These are phyloP conservation scores for Candida qinlingensis DNA, from an alignment of 805 yeast genomes.

Conservation along the genomic window DNA sequence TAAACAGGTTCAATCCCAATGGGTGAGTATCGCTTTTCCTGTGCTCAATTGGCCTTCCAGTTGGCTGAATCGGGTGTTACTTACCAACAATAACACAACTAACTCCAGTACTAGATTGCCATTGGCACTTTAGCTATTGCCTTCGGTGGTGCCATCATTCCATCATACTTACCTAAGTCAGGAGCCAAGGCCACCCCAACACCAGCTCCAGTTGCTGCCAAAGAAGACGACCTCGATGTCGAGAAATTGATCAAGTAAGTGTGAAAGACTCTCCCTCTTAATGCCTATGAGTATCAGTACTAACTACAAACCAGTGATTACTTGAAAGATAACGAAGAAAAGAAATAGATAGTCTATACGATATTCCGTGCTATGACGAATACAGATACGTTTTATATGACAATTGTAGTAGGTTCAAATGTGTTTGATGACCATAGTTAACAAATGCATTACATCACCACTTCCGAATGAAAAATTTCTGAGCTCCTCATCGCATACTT, in stretches of 20 bases:
- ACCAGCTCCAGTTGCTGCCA: constrained; percentile 22
- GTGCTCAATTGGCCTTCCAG: too few species aligned
- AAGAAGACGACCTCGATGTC: constrained; percentile 28
- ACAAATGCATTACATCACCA: neutral
- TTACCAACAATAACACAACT: neutral
- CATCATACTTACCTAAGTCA: constrained; percentile 18
- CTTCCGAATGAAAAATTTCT: neutral
- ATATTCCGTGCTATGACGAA: neutral
- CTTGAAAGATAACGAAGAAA: constrained; percentile 25
- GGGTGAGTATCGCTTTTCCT: constrained; percentile 16
- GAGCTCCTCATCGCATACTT: neutral
- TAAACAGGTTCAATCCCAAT: constrained; percentile 25
- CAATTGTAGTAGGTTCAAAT: neutral
- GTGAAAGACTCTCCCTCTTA: neutral
- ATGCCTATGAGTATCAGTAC: neutral
- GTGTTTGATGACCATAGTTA: too few species aligned
- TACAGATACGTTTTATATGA: neutral
- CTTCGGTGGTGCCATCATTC: constrained; percentile 26
- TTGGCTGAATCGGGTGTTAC: neutral
- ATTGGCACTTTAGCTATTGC: constrained; percentile 29
- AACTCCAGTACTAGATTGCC: constrained; percentile 22
- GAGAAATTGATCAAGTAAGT: constrained; percentile 28
- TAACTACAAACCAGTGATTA: constrained; percentile 20
- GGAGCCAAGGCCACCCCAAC: constrained; percentile 16
- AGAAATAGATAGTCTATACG: neutral